Conservation (phyloP, 2,329 filamentous ascomycete species). For the Neospermospora avenae region DNA sequence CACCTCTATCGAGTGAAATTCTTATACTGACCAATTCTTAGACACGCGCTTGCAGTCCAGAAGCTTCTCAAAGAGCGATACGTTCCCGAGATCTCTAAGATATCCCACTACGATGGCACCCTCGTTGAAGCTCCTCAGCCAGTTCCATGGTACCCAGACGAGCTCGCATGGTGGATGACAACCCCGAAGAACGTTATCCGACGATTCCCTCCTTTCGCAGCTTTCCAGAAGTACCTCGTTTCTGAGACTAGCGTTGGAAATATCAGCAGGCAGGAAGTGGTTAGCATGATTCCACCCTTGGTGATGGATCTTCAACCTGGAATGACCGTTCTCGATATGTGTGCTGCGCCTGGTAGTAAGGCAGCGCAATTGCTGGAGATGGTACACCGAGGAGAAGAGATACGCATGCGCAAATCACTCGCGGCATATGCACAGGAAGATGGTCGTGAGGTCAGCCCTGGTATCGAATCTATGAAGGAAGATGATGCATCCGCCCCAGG, state of each 20-base stretch:
- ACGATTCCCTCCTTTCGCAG: slow-evolving; percentile 88
- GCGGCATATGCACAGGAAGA: slow-evolving; percentile 60
- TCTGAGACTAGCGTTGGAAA: slow-evolving; percentile 97
- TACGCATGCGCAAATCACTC: slow-evolving; percentile 70
- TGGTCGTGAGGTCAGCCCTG: slow-evolving; percentile 51
- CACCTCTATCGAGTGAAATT: neutral
- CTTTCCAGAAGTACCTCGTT: slow-evolving; percentile 96
- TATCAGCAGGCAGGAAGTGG: slow-evolving; percentile 94
- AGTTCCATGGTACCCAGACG: slow-evolving; percentile 90
- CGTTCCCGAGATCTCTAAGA: slow-evolving; percentile 83
- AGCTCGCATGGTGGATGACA: slow-evolving; percentile 96
- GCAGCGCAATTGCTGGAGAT: slow-evolving; percentile 93
- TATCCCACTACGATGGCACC: slow-evolving; percentile 77
- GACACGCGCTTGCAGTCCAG: slow-evolving; percentile 89
- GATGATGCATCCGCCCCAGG: slow-evolving; percentile 46
- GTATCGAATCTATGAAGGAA: slow-evolving; percentile 44
- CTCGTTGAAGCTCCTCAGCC: slow-evolving; percentile 77
- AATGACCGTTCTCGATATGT: slow-evolving; percentile 93
- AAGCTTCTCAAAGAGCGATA: slow-evolving; percentile 84
- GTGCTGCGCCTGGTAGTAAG: slow-evolving; percentile 95
- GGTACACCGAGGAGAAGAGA: slow-evolving; percentile 89
- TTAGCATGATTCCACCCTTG: slow-evolving; percentile 97
- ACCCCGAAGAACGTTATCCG: slow-evolving; percentile 95
- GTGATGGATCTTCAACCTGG: slow-evolving; percentile 87
- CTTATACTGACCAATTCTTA: slow-evolving; percentile 36